Conservation (phyloP, 1,139 yeast species). For the Kodamaea sp. region DNA sequence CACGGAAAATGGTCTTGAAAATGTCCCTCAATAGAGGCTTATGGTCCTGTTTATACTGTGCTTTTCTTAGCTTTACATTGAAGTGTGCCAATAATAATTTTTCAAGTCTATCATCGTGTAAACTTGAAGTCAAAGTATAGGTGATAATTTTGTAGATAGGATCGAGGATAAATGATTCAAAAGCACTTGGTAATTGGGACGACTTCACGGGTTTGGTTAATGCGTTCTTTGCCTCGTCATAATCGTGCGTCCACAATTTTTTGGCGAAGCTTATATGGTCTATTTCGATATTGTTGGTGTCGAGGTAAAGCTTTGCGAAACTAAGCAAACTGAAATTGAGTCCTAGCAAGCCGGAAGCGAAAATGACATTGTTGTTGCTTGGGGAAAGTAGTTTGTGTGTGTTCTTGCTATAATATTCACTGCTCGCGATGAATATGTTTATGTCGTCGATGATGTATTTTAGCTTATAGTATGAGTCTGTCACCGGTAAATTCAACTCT, state of each 20-base stretch:
- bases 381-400: constrained; percentile 54
- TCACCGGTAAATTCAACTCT: constrained; percentile 74
- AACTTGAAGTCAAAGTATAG: constrained; percentile 57
- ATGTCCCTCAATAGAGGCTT: constrained; percentile 58
- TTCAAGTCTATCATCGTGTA: constrained; percentile 38
- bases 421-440: constrained; percentile 49
- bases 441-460: constrained; percentile 62
- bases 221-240: constrained; percentile 39
- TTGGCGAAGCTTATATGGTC: constrained; percentile 48
- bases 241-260: constrained; percentile 81
- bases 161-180: constrained; percentile 66
- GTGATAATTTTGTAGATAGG: constrained; percentile 82
- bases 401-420: constrained; percentile 27
- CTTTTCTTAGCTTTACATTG: constrained; percentile 41
- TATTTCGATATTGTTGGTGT: constrained; percentile 25
- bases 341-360: constrained; percentile 66
- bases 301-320: constrained; percentile 59
- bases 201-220: constrained; percentile 41
- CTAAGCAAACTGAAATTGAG: constrained; percentile 67
- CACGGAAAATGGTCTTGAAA: constrained; percentile 55
- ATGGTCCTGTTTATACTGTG: constrained; percentile 51
- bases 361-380: constrained; percentile 61
- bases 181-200: constrained; percentile 46
- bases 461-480: constrained; percentile 72
- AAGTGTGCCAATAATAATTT: constrained; percentile 48